phyloP scores from a whole-genome alignment of 805 yeast species.

The Lipomyces starkeyi region DNA sequence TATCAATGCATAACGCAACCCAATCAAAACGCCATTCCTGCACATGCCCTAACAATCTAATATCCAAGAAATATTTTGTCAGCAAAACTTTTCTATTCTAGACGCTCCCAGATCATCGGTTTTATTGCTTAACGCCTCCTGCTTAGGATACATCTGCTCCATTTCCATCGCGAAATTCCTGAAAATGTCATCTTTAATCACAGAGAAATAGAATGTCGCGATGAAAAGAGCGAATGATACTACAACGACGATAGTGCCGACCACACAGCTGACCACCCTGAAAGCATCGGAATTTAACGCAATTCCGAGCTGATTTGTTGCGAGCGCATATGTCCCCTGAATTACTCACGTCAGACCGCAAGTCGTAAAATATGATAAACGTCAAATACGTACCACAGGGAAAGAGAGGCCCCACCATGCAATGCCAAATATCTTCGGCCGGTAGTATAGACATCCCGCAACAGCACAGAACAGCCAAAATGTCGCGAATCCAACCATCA shows the following conservation, averaged over 20 bases:
- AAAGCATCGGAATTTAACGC: conserved; percentile 62
- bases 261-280: conserved; percentile 65
- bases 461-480: conserved; percentile 59
- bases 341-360: background rate
- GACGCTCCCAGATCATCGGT: background rate
- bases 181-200: conserved; percentile 24
- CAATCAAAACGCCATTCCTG: too few relatives aligned
- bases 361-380: background rate
- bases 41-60: too few relatives aligned
- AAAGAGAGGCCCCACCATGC: conserved; percentile 87
- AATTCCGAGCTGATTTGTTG: conserved; percentile 58
- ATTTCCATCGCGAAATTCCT: conserved; percentile 17
- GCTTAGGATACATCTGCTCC: conserved; percentile 10
- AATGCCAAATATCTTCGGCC: conserved; percentile 52
- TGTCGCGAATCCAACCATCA: conserved; percentile 61
- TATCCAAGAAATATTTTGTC: too few relatives aligned
- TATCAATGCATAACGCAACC: too few relatives aligned
- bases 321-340: conserved; percentile 72
- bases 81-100: too few relatives aligned
- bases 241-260: conserved; percentile 58
- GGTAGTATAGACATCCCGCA: conserved; percentile 46
- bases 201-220: conserved; percentile 23
- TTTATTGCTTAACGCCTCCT: background rate
- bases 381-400: conserved; percentile 56
- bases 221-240: conserved; percentile 32